phyloP scores from a whole-genome alignment of 148 eudicot species.

The Linanthus parryae region DNA sequence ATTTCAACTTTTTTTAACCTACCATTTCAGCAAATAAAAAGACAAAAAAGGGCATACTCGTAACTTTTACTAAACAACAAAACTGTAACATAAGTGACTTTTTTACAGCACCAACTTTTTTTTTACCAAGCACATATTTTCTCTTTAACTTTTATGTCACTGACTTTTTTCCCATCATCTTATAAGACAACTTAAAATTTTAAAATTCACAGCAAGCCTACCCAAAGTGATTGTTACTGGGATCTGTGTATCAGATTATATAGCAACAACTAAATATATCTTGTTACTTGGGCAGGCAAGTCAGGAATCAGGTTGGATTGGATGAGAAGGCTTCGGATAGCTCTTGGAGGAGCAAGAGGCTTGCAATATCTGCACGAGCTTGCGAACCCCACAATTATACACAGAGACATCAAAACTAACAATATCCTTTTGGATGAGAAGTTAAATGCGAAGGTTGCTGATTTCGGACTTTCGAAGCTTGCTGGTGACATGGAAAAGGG shows the following conservation, averaged over 20 bases:
- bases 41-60: too few relatives aligned
- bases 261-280: not conserved
- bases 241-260: not conserved
- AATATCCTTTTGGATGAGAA: slow-evolving; percentile 19
- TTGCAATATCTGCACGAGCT: slow-evolving; percentile 25
- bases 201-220: too few relatives aligned
- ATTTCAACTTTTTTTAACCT: too few relatives aligned
- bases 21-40: too few relatives aligned
- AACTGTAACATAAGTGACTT: too few relatives aligned
- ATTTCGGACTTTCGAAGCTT: slow-evolving; percentile 25
- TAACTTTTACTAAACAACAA: too few relatives aligned
- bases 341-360: slow-evolving; percentile 21
- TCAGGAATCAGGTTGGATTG: slow-evolving; percentile 20
- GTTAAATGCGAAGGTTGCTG: slow-evolving; percentile 17
- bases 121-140: too few relatives aligned
- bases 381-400: slow-evolving; percentile 24
- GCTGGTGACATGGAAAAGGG: slow-evolving; percentile 4
- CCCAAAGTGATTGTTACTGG: not conserved
- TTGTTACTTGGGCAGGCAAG: slow-evolving; percentile 12
- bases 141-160: too few relatives aligned
- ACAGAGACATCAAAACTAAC: slow-evolving; percentile 19
- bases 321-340: slow-evolving; percentile 15
- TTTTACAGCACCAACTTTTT: too few relatives aligned
- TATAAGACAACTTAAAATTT: too few relatives aligned
- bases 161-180: too few relatives aligned